Base-by-base conservation (phyloP, 768 basidiomycete species). In the Termitomyces sp. region DNA sequence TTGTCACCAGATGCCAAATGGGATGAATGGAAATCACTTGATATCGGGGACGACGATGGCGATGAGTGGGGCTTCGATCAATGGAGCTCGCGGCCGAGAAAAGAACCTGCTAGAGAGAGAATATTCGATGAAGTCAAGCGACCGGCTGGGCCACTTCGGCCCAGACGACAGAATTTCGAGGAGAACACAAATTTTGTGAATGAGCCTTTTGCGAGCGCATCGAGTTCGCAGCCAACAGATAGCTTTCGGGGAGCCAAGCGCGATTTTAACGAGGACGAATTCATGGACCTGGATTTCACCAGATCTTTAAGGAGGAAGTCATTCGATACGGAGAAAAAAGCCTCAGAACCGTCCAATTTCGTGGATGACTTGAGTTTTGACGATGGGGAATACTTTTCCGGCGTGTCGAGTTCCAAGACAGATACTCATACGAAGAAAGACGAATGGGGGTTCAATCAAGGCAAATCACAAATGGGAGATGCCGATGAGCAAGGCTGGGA, bases 21-120 rank as follows among this genome's bases (percentile, higher is more conserved):
- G 73, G 73, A 80, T 49, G 70, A 72, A 2, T 87, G 85, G 86
- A 85, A 83, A 62, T 62, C 64, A 5, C 62, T 74, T 31, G 60
- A 69, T 31, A 60, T 70, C 3, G 59, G 62, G 0, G 62, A 65
- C 10, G 67, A 71, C 31, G 77, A 80, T 37, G 71, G 13, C 16
- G 56, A 57, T 20, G 42, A 51, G 10, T 57, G 56, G 56, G 42
- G 44, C 26, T 57, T 57, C 7, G 41, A 57, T 39, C 34, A 56
- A 20, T 56, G 55, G 55, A 37, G 26, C 37, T 31, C 55, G 8
- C 46, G n/a, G 18, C 34, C 54, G 13, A 37, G 5, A 36, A 28
- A 24, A n/a, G n/a, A 3, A 33, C 36, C 9, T 28, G 18, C 12
- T 24, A 22, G 20, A 20, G 41, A 54, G 41, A 45, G 13, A 18